Percentiles rank a stretch among this genome's conserved stretches.
These are phyloP conservation scores for Chromosphaera perkinsii DNA, from an alignment of 208 protist genomes.

Conservation along the genomic window DNA sequence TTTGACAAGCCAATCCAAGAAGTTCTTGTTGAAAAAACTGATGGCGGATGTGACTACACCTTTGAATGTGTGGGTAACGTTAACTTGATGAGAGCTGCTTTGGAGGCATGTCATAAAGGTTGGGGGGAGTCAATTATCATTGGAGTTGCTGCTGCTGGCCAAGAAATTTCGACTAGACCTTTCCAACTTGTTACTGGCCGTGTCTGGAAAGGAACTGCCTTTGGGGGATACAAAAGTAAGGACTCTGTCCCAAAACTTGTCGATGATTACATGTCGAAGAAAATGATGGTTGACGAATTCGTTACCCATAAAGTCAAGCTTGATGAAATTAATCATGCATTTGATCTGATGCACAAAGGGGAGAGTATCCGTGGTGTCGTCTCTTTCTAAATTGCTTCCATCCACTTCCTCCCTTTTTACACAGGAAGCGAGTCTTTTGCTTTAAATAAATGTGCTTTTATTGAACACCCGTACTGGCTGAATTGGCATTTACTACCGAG, in stretches of 20 bases:
- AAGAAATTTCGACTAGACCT: constrained; percentile 68
- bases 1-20: constrained; percentile 34
- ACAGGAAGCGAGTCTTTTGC: too few species aligned
- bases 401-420: background rate
- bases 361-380: background rate
- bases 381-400: background rate
- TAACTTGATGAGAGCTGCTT: constrained; percentile 49
- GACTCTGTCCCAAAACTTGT: constrained; percentile 21
- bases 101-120: constrained; percentile 63
- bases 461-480: too few species aligned
- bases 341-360: constrained; percentile 28
- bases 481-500: too few species aligned
- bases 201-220: constrained; percentile 70
- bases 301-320: constrained; percentile 22
- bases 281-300: constrained; percentile 29
- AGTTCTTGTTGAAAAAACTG: constrained; percentile 49
- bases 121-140: constrained; percentile 74
- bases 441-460: too few species aligned
- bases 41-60: constrained; percentile 71
- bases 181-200: constrained; percentile 67
- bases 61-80: constrained; percentile 76
- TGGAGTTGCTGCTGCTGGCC: constrained; percentile 56
- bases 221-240: constrained; percentile 59
- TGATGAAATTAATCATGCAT: constrained; percentile 25
- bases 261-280: constrained; percentile 4